Conservation (phyloP, 495 filamentous ascomycete species). For the Rhizodiscina lignyota region DNA sequence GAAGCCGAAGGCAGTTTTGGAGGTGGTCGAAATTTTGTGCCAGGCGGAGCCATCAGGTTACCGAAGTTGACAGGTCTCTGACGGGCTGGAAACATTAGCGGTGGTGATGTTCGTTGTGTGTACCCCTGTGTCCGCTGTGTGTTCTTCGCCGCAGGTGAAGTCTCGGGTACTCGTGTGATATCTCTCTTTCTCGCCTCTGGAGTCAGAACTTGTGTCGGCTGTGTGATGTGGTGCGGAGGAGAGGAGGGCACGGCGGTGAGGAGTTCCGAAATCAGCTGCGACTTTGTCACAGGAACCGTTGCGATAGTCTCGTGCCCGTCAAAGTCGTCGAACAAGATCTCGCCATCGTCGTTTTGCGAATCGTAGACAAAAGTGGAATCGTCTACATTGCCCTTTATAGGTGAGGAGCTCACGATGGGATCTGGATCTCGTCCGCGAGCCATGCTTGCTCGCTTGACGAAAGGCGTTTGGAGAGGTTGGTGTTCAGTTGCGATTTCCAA, state of each 20-base stretch:
- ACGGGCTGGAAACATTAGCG: too few relatives aligned
- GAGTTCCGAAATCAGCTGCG: too few relatives aligned
- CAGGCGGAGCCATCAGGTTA: conserved; percentile 57
- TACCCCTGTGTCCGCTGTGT: background rate
- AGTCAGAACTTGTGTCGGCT: conserved; percentile 58
- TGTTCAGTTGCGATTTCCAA: too few relatives aligned
- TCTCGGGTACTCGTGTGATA: conserved; percentile 51
- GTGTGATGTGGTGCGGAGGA: conserved; percentile 32
- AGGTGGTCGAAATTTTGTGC: conserved; percentile 53
- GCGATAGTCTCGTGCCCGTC: conserved; percentile 44
- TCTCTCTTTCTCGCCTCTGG: background rate
- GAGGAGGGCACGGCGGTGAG: too few relatives aligned
- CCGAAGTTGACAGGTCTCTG: conserved; percentile 21
- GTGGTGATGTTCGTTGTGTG: too few relatives aligned
- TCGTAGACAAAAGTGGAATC: too few relatives aligned
- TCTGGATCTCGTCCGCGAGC: too few relatives aligned
- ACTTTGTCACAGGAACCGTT: conserved; percentile 36
- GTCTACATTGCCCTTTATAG: too few relatives aligned
- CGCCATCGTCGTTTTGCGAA: conserved; percentile 34
- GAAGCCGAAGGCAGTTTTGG: conserved; percentile 12
- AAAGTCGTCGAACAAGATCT: conserved; percentile 35
- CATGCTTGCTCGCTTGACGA: too few relatives aligned
- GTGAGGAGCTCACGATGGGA: too few relatives aligned
- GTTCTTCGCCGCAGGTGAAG: conserved; percentile 28
- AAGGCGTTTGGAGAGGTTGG: too few relatives aligned